Percentiles rank a stretch among this genome's conserved stretches.
phyloP scores from a whole-genome alignment of 192 early-diverging fungal species.

The Lobosporangium transversale region DNA sequence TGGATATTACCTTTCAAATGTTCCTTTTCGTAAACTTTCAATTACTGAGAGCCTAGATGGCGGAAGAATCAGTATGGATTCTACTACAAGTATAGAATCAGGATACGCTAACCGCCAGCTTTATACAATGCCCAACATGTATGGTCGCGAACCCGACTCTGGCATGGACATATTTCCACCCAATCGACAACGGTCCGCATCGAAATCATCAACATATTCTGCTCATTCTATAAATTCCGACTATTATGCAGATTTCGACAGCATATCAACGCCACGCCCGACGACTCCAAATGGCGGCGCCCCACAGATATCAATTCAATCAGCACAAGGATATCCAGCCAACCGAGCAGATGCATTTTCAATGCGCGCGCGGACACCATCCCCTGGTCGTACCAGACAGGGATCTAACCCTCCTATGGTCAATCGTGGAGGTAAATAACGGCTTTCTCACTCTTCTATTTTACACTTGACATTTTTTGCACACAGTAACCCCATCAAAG shows the following conservation, averaged over 20 bases:
- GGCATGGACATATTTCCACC: slow-evolving; percentile 30
- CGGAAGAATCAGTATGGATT: slow-evolving; percentile 42
- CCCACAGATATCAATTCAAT: slow-evolving; percentile 48
- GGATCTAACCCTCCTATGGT: slow-evolving; percentile 39
- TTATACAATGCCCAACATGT: slow-evolving; percentile 40
- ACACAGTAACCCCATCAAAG: too few relatives aligned
- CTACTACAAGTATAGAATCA: slow-evolving; percentile 38
- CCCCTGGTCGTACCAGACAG: slow-evolving; percentile 41
- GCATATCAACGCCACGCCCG: slow-evolving; percentile 24
- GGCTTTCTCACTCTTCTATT: not conserved
- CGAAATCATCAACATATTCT: slow-evolving; percentile 49
- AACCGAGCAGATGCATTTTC: slow-evolving; percentile 38
- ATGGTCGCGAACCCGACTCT: slow-evolving; percentile 20
- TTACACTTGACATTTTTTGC: not conserved
- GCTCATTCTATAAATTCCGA: slow-evolving; percentile 41
- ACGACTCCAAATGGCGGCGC: slow-evolving; percentile 36
- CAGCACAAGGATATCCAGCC: slow-evolving; percentile 33
- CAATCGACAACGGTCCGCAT: slow-evolving; percentile 44
- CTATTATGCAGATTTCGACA: slow-evolving; percentile 49
- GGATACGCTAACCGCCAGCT: slow-evolving; percentile 33
- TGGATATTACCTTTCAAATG: slow-evolving; percentile 21
- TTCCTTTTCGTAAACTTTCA: slow-evolving; percentile 30
- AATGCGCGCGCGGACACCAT: slow-evolving; percentile 48
- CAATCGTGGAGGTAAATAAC: slow-evolving; percentile 13
- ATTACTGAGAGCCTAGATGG: slow-evolving; percentile 37